phyloP scores from a whole-genome alignment of 139 green algal genomes.

The Chlorokybus atmophyticus region DNA sequence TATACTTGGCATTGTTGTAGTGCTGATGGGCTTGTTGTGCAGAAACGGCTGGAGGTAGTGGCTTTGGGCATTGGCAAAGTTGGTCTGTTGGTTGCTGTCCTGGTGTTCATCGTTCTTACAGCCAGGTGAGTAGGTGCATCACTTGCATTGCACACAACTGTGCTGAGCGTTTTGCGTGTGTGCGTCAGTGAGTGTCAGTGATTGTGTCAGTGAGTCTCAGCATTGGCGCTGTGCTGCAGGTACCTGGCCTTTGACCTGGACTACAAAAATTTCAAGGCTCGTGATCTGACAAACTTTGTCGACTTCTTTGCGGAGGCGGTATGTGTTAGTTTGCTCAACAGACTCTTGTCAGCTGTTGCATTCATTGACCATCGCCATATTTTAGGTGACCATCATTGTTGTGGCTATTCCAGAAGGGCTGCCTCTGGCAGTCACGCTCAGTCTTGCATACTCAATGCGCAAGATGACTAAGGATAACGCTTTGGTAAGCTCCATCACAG shows the following conservation, averaged over 20 bases:
- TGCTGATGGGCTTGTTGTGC: conserved; percentile 46
- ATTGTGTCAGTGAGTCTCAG: too few species aligned
- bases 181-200: not conserved
- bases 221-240: too few species aligned
- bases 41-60: conserved; percentile 50
- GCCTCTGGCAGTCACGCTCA: conserved; percentile 51
- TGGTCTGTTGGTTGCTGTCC: conserved; percentile 63
- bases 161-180: not conserved
- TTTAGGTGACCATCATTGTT: conserved; percentile 71
- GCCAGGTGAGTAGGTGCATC: conserved; percentile 4
- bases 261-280: not conserved
- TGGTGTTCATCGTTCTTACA: conserved; percentile 75
- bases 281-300: not conserved
- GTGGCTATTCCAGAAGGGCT: conserved; percentile 73
- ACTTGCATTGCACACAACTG: not conserved
- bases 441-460: conserved; percentile 53
- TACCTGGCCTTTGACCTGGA: not conserved
- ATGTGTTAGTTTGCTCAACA: not conserved
- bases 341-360: not conserved
- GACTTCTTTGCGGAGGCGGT: not conserved
- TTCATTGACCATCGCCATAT: not conserved
- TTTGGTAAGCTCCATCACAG: conserved; percentile 45
- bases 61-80: conserved; percentile 81
- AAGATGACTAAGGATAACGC: conserved; percentile 93
- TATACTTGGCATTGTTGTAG: too few species aligned